Base-by-base conservation (phyloP, 2,329 filamentous ascomycete species). In the Eurotiales sp. region DNA sequence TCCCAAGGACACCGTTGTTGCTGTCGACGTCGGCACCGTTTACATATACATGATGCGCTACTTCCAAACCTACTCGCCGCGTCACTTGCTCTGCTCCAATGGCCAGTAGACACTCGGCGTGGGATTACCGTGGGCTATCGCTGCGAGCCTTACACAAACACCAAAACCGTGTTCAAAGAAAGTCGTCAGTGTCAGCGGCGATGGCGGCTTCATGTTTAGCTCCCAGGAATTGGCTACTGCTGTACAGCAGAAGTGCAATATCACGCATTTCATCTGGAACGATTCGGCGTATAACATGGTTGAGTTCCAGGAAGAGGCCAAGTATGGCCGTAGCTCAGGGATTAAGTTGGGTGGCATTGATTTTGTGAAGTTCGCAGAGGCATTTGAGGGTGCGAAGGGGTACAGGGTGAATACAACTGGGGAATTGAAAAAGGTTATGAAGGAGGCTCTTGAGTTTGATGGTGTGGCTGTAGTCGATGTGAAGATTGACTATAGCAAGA, bases 11-110 rank as follows among this genome's bases (percentile, higher is more conserved):
- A 53, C 46, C 11, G 46, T 53, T 12, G 51, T 53, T 15, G 34
- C 46, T 3, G 51, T 53, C 17, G 51, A 53, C 19, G 51, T 53
- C 3, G 51, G 51, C 32, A 53, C 51, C 7, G 51, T 49, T 1
- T 53, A 53, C 4, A 53, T 53, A 17, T 53, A 53, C 40, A 53
- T 53, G 51, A 53, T 53, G 51, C 39, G 45, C 17, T 53, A 53
- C n/a, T 53, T 53, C 46, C 46, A 48, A 19, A 45, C 40, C 1
- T 53, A 53, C 36, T 48, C 41, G 15, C 51, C 51, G 1, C 51
- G 46, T n/a, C 51, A 53, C 21, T 34, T 53, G 14, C 45, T 53
- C 23, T 53, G 51, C 40, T 53, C 51, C 40, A 53, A 53, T 21
- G 51, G 51, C 3, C 51, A 53, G 12, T 46, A 53, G 12, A 53